Conservation (phyloP, 176 grass and related monocot genomes). For the Oryza officinalis region DNA sequence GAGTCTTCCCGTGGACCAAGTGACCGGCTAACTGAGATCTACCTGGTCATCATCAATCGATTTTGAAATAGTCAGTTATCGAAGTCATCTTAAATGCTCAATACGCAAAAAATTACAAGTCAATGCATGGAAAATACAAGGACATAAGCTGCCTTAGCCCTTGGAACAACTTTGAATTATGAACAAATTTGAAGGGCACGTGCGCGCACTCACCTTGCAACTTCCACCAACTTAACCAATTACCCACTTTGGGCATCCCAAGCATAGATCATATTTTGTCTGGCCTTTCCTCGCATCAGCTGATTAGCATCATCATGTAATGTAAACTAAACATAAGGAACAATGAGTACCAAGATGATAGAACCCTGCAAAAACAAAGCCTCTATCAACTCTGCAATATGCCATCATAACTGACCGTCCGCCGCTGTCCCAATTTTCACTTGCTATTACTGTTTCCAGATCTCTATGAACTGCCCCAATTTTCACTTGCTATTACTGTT, state of each 20-base stretch:
- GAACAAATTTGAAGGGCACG: too few relatives aligned
- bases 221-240: neutral
- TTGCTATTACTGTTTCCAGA: slow-evolving; percentile 27
- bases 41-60: too few relatives aligned
- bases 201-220: too few relatives aligned
- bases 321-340: slow-evolving; percentile 36
- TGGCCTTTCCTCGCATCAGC: slow-evolving; percentile 22
- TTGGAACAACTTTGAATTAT: too few relatives aligned
- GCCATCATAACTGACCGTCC: neutral
- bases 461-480: neutral
- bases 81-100: too few relatives aligned
- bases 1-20: too few relatives aligned
- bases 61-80: too few relatives aligned
- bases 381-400: slow-evolving; percentile 18
- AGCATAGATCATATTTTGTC: neutral
- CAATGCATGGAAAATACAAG: too few relatives aligned
- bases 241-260: neutral
- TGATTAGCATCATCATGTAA: slow-evolving; percentile 32
- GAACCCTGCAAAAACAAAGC: neutral
- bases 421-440: neutral
- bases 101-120: too few relatives aligned
- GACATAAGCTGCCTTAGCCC: too few relatives aligned
- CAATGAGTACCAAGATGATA: slow-evolving; percentile 23
- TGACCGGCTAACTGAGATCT: too few relatives aligned
- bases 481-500: too few relatives aligned